Conservation (phyloP, 257 asterid genomes). For the Fraxinus anomala region DNA sequence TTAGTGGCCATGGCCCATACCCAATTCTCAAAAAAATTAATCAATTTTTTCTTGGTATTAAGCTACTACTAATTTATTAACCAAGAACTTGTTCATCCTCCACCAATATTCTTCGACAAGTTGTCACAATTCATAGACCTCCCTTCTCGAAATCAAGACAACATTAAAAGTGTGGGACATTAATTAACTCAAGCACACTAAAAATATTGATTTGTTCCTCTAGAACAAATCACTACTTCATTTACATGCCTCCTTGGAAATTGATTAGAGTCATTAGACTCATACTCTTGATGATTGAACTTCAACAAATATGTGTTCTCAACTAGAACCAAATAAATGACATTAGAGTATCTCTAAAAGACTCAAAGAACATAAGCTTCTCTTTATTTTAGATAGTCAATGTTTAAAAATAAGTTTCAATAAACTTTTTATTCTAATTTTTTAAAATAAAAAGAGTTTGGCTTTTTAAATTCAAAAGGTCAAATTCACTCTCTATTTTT, state of each 20-base stretch:
- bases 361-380: too few relatives aligned
- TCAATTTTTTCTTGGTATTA: background rate
- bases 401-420: too few relatives aligned
- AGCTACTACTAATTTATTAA: background rate
- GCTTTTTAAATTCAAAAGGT: too few relatives aligned
- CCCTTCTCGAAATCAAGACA: background rate
- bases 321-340: background rate
- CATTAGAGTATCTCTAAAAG: background rate
- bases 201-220: background rate
- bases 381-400: too few relatives aligned
- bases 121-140: background rate
- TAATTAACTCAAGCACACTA: background rate
- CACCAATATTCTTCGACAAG: background rate
- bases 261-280: background rate
- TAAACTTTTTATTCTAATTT: too few relatives aligned
- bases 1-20: background rate
- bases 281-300: background rate
- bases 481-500: too few relatives aligned
- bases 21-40: background rate
- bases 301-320: background rate
- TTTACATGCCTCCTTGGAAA: background rate
- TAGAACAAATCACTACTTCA: too few relatives aligned
- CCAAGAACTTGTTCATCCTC: background rate
- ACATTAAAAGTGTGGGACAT: too few relatives aligned
- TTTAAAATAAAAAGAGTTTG: too few relatives aligned